Evolutionary conservation across 140 eudicot genomes (phyloP).

Genomic region (Flaveria floridana): DNA sequence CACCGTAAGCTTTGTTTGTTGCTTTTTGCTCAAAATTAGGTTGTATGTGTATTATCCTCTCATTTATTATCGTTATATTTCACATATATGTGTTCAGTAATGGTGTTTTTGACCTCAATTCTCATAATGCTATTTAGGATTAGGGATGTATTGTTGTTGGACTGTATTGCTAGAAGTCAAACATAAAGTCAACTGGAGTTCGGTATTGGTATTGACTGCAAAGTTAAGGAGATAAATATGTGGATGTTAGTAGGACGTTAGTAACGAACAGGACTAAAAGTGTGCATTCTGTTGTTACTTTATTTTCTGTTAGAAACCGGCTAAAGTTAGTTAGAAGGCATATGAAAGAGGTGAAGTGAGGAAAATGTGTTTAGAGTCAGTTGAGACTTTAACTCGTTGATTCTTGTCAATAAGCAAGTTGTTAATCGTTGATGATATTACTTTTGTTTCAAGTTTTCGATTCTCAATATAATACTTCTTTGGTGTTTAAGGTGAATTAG

Average conservation of each 20-base stretch:
- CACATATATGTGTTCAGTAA: no score
- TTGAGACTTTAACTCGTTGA: not conserved
- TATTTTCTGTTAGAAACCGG: not conserved
- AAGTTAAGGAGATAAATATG: no score
- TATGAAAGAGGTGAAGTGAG: not conserved
- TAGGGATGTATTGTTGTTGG: not conserved
- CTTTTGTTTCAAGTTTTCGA: no score
- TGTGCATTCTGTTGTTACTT: no score
- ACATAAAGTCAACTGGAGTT: not conserved
- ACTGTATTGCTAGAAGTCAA: not conserved
- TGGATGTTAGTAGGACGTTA: no score
- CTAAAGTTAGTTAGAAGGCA: not conserved
- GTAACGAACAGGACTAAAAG: not conserved
- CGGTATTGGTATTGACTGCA: no score
- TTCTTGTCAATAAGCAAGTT: no score
- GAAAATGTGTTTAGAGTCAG: not conserved
- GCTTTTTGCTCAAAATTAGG: not conserved
- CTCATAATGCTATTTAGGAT: no score
- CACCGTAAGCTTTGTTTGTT: conserved; percentile 39
- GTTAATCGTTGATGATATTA: no score
- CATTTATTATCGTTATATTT: no score
- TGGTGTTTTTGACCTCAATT: no score
- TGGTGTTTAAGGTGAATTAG: not conserved
- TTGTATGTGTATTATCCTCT: not conserved
- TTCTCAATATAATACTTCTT: not conserved